These are phyloP conservation scores for Stephania japonica DNA, from an alignment of 164 flowering plant genomes.

Conservation along the genomic window DNA sequence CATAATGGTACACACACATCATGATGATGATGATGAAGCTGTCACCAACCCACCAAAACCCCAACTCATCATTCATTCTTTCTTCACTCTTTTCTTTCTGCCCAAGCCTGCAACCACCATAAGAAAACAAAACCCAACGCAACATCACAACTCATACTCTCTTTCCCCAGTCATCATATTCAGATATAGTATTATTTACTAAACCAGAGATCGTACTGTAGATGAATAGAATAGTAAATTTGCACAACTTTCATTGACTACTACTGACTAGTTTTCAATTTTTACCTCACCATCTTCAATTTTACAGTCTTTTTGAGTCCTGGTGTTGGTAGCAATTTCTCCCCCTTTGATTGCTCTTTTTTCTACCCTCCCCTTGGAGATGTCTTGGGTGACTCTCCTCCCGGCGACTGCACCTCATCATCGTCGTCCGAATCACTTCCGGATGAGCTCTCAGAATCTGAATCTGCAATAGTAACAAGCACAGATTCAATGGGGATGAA, in stretches of 20 bases:
- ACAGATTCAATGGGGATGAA: neutral
- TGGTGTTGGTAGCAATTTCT: neutral
- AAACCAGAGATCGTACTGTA: neutral
- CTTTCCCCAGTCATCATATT: neutral
- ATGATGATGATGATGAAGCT: neutral
- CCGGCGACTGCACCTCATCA: slow-evolving; percentile 55
- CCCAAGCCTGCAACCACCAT: neutral
- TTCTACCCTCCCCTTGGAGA: neutral
- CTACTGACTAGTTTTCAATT: no score
- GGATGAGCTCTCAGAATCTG: slow-evolving; percentile 88
- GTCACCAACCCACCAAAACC: neutral
- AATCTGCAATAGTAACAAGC: slow-evolving; percentile 42
- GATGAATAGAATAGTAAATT: neutral
- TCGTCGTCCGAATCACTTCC: slow-evolving; percentile 14
- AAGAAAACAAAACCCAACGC: neutral
- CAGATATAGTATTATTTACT: neutral
- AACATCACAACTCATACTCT: neutral
- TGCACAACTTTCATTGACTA: no score
- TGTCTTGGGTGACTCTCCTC: slow-evolving; percentile 11
- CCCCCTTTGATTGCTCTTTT: neutral
- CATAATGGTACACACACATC: neutral
- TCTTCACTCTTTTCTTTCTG: neutral
- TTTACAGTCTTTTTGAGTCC: neutral
- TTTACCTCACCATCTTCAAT: slow-evolving; percentile 1
- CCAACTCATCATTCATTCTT: neutral